A percentile compares a stretch with the other conserved stretches of the same genome.
phyloP scores from a whole-genome alignment of 257 asterid species.

The Solanum sejunctum region DNA sequence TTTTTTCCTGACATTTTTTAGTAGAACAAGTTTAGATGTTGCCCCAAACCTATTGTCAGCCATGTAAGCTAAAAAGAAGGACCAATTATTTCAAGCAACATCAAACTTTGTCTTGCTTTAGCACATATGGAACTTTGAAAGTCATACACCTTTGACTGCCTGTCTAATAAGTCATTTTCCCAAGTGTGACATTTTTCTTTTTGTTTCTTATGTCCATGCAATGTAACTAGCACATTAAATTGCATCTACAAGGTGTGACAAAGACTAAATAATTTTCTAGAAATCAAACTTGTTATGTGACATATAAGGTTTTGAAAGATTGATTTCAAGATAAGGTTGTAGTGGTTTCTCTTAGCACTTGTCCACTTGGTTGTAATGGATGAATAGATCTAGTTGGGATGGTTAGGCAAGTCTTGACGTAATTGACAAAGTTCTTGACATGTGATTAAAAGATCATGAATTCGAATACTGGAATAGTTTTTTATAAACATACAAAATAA shows the following conservation, averaged over 20 bases:
- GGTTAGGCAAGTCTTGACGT: not conserved
- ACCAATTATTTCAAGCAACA: not conserved
- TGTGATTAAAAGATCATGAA: not conserved
- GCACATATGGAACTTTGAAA: not conserved
- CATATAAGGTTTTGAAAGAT: not conserved
- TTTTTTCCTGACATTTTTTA: too few relatives aligned
- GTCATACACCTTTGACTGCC: not conserved
- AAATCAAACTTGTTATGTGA: not conserved
- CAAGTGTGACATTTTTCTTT: not conserved
- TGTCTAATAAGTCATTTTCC: not conserved
- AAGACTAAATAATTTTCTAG: not conserved
- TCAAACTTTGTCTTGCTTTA: not conserved
- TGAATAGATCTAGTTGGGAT: too few relatives aligned
- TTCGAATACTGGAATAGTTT: accelerated
- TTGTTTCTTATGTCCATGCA: not conserved
- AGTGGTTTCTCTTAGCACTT: not conserved
- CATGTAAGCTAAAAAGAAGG: not conserved
- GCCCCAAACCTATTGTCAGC: not conserved
- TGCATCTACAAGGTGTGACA: not conserved
- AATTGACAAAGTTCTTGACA: too few relatives aligned
- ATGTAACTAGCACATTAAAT: not conserved
- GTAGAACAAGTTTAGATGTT: not conserved
- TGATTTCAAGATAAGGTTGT: not conserved
- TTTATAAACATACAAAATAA: too few relatives aligned
- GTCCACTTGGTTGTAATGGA: not conserved